Percentiles rank a stretch among this genome's conserved stretches.
Evolutionary conservation across 2,329 filamentous ascomycete species (phyloP).

Genomic region (Ceratocystis lukuohia): DNA sequence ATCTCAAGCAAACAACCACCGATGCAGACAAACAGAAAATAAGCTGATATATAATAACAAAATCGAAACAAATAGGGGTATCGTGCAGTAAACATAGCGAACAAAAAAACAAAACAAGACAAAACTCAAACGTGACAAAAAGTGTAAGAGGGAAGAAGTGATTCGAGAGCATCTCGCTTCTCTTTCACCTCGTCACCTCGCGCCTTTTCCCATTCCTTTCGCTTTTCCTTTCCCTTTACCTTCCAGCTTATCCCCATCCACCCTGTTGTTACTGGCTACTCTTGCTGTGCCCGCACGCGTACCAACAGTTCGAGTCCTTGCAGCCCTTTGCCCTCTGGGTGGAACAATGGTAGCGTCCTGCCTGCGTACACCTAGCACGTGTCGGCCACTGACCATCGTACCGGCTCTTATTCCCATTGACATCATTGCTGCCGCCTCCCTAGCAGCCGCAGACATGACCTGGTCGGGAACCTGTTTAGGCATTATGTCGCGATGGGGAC

Average conservation of each 20-base stretch:
- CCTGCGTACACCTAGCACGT: not conserved
- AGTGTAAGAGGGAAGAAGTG: not conserved
- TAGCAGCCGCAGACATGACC: no score
- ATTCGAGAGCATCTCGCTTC: not conserved
- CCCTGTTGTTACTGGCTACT: not conserved
- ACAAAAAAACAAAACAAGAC: not conserved
- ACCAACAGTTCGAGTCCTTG: not conserved
- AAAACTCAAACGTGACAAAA: not conserved
- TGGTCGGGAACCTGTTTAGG: no score
- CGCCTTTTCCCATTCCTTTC: no score
- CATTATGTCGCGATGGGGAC: not conserved
- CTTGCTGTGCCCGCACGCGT: not conserved
- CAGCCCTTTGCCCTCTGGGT: not conserved
- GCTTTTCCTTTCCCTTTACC: not conserved
- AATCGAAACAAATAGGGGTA: conserved; percentile 7
- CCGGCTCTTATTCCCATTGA: no score
- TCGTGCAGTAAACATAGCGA: conserved; percentile 3
- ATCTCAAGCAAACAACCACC: not conserved
- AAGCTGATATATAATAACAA: conserved; percentile 3
- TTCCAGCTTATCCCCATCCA: not conserved
- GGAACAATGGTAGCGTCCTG: not conserved
- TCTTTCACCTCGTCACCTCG: not conserved
- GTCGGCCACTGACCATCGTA: not conserved
- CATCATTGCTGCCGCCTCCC: no score
- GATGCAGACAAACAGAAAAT: not conserved